Percentiles rank a stretch among this genome's conserved stretches.
phyloP scores from a whole-genome alignment of 2,329 filamentous ascomycete genomes.

The Trichoderma asperellum region DNA sequence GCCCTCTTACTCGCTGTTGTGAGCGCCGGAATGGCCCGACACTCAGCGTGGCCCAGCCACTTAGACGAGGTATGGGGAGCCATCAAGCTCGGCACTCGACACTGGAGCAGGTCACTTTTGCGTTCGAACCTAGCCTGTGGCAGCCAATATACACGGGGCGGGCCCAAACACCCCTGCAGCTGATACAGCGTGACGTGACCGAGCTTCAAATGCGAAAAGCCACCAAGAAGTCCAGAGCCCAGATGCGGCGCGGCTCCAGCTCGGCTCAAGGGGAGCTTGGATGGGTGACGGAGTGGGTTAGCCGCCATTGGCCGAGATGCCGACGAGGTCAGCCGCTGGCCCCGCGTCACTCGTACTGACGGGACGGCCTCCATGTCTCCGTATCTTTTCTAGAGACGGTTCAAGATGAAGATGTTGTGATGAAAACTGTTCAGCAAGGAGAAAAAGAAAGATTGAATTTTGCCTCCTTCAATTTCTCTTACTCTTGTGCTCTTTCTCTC shows the following conservation, averaged over 20 bases:
- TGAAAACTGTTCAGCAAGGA: neutral
- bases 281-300: conserved; percentile 29
- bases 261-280: conserved; percentile 31
- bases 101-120: neutral
- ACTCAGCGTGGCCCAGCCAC: conserved; percentile 6
- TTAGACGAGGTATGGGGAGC: conserved; percentile 11
- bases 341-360: conserved; percentile 15
- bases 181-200: conserved; percentile 22
- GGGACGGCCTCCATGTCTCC: conserved; percentile 22
- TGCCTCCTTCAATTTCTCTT: neutral
- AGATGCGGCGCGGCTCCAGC: conserved; percentile 26
- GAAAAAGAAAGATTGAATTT: too few relatives aligned
- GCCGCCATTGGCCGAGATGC: conserved; percentile 51
- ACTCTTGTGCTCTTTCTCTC: neutral
- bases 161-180: conserved; percentile 2
- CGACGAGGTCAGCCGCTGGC: conserved; percentile 24
- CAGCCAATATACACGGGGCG: neutral
- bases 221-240: conserved; percentile 2
- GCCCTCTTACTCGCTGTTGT: neutral
- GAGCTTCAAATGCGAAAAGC: conserved; percentile 14
- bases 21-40: conserved; percentile 30
- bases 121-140: neutral
- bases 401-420: neutral
- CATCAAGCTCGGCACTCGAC: conserved; percentile 20
- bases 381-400: neutral